Base-by-base conservation (phyloP, 768 basidiomycete species). In the Chiua virens region DNA sequence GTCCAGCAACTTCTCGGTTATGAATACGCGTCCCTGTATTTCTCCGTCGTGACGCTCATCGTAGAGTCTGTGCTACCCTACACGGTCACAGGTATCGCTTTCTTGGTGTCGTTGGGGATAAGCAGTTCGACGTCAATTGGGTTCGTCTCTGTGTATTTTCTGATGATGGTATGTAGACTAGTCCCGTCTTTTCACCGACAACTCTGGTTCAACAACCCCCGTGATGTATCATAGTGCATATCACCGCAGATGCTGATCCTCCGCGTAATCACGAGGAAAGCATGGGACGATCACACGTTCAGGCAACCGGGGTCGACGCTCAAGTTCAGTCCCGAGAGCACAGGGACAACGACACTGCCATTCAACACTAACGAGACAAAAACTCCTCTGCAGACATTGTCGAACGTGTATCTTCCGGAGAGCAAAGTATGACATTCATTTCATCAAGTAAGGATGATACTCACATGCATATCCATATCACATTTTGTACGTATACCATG, bases 171-270 rank as follows among this genome's bases (percentile, higher is more conserved):
- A 23, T 27, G 27, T 27, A 8, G 6, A 27, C 27, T 27, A 7
- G 27, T 27, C 8, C 27, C 27, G 6, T 27, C 27, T n/a, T 8
- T 27, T 8, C 27, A 8, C 27, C 8, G 6, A 27, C 27, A 27
- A 27, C 6, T 27, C 27, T 20, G 27, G 7, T 13, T 7, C 7
- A 14, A 21, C 42, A 25, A 22, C 48, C 8, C 27, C 2, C 6
- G 6, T 27, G 27, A 8, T 25, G 35, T 42, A 32, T 13, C 7
- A 15, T 22, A 61, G 60, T 38, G 35, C 22, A n/a, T 57, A 21
- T 52, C 59, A 7, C 41, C 52, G n/a, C 54, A 50, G 21, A 21
- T 58, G 18, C 35, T 60, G 35, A 57, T 60, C 22, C 38, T 58
- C 35, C 35, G 39, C 17, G 50, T 43, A 4, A 34, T 49, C 27